phyloP scores from a whole-genome alignment of 352 stramenopile species.

The Phytopythium helicoides region DNA sequence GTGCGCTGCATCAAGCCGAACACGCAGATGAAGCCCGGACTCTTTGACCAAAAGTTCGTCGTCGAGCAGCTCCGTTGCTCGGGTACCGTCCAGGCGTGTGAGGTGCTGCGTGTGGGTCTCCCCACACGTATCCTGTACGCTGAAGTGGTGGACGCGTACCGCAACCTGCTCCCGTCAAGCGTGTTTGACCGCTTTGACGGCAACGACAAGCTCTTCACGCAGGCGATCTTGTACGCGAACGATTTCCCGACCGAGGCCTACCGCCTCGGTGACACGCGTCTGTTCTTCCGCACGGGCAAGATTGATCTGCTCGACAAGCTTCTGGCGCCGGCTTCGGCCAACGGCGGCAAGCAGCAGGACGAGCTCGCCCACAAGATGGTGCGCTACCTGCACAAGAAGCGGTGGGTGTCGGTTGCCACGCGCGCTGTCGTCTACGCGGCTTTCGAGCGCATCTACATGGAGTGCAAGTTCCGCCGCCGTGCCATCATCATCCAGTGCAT shows the following conservation, averaged over 20 bases:
- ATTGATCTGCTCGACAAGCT: constrained; percentile 82
- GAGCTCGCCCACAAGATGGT: constrained; percentile 39
- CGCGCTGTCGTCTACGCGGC: constrained; percentile 71
- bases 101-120: constrained; percentile 76
- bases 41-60: constrained; percentile 76
- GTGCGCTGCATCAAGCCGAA: constrained; percentile 97
- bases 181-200: constrained; percentile 73
- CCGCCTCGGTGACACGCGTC: constrained; percentile 68
- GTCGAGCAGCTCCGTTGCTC: constrained; percentile 76
- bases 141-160: constrained; percentile 84
- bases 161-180: constrained; percentile 54
- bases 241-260: constrained; percentile 76
- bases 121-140: constrained; percentile 85
- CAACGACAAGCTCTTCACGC: constrained; percentile 86
- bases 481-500: constrained; percentile 79
- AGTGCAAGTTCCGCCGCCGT: constrained; percentile 67
- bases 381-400: constrained; percentile 73
- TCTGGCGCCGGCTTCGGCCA: constrained; percentile 48
- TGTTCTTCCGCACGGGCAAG: constrained; percentile 88
- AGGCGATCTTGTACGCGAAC: constrained; percentile 78
- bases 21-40: constrained; percentile 88
- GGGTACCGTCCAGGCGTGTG: constrained; percentile 74
- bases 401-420: constrained; percentile 68
- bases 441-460: constrained; percentile 66
- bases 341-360: constrained; percentile 18